phyloP scores from a whole-genome alignment of 2,329 filamentous ascomycete genomes.

The Paecilomyces variotii region DNA sequence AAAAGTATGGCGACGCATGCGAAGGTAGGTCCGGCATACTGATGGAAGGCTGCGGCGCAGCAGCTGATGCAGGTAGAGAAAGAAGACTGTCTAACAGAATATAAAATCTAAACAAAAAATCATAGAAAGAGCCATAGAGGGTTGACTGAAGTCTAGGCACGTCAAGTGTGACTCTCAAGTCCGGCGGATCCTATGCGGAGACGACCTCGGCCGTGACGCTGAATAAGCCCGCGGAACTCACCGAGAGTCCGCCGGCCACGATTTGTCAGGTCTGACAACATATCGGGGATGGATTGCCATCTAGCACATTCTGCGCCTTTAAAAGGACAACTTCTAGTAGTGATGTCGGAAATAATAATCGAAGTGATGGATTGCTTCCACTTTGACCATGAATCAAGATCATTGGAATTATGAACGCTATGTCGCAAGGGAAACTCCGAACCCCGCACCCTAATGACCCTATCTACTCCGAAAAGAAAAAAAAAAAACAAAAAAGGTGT shows the following conservation, averaged over 20 bases:
- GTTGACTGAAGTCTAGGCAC: not conserved
- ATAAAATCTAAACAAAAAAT: not conserved
- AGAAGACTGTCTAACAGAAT: not conserved
- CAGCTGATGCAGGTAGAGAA: slow-evolving; percentile 1
- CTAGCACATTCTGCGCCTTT: not conserved
- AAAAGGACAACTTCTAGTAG: not conserved
- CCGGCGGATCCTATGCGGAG: not conserved
- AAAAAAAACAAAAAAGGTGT: not conserved
- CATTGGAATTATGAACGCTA: not conserved
- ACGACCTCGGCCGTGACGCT: not conserved
- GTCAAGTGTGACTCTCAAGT: not conserved
- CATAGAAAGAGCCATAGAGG: not conserved
- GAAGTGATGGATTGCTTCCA: not conserved
- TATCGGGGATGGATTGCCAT: not conserved
- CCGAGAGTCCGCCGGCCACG: not conserved
- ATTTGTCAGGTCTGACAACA: slow-evolving; percentile 1
- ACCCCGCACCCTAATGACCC: not conserved
- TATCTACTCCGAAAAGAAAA: not conserved
- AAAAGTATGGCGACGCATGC: slow-evolving; percentile 44
- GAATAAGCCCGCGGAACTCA: not conserved
- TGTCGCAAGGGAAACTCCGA: not conserved
- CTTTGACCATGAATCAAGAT: not conserved
- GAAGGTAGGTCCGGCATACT: slow-evolving; percentile 50
- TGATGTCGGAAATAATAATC: not conserved
- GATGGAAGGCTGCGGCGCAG: slow-evolving; percentile 8